phyloP scores from a whole-genome alignment of 805 yeast species.

The Saccharomycopsis javanensis region DNA sequence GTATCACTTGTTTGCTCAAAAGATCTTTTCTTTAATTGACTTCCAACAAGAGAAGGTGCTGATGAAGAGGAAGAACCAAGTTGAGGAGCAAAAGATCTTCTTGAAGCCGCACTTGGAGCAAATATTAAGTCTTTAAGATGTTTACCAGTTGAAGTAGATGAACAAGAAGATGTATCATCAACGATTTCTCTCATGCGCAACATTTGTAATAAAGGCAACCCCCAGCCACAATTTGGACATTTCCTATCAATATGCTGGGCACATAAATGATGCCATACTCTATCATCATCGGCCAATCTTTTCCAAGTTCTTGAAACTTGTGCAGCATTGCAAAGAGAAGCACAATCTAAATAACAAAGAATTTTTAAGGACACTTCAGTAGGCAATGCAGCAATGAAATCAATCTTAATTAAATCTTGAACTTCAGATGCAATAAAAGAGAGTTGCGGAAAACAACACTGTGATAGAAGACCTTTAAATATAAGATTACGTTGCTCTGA shows the following conservation, averaged over 20 bases:
- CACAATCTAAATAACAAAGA: slow-evolving; percentile 82
- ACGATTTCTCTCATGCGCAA: slow-evolving; percentile 49
- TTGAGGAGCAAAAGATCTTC: neutral
- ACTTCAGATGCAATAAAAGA: slow-evolving; percentile 80
- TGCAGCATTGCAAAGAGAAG: slow-evolving; percentile 87
- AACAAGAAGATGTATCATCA: slow-evolving; percentile 12
- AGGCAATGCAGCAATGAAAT: slow-evolving; percentile 79
- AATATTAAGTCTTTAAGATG: slow-evolving; percentile 1
- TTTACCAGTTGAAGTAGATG: slow-evolving; percentile 10
- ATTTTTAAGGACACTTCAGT: slow-evolving; percentile 77
- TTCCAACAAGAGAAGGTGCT: neutral
- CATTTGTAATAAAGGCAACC: slow-evolving; percentile 88
- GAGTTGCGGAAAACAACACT: slow-evolving; percentile 91
- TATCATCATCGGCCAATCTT: slow-evolving; percentile 83
- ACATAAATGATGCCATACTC: slow-evolving; percentile 98
- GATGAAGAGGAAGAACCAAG: neutral
- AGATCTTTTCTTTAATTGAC: neutral
- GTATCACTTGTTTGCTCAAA: neutral
- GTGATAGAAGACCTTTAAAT: slow-evolving; percentile 72
- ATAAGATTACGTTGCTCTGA: slow-evolving; percentile 62
- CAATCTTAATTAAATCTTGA: slow-evolving; percentile 70
- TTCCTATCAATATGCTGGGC: slow-evolving; percentile 96
- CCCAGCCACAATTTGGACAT: slow-evolving; percentile 99
- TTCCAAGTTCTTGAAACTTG: slow-evolving; percentile 88
- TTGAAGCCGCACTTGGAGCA: neutral